Percentiles rank a stretch among this genome's conserved stretches.
These are phyloP conservation scores for Bjerkandera adusta DNA, from an alignment of 1,284 basidiomycete species.

Conservation along the genomic window DNA sequence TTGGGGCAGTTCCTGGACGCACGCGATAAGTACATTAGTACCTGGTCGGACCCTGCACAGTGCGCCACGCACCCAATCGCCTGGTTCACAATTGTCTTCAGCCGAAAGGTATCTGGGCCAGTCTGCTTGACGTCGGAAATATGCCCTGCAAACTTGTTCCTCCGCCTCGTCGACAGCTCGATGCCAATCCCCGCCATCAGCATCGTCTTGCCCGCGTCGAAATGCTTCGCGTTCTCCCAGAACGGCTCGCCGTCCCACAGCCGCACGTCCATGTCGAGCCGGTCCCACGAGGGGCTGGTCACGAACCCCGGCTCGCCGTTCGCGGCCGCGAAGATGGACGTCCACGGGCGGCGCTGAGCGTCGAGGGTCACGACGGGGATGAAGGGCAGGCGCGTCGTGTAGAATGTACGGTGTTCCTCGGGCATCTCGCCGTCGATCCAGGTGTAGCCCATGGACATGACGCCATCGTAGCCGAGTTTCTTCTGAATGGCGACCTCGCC, in stretches of 20 bases:
- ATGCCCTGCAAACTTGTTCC: constrained; percentile 62
- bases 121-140: constrained; percentile 32
- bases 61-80: constrained; percentile 47
- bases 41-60: background rate
- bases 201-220: constrained; percentile 26
- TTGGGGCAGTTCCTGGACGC: constrained; percentile 59
- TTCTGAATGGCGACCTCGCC: constrained; percentile 36
- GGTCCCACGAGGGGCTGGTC: constrained; percentile 36
- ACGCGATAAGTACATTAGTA: constrained; percentile 1
- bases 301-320: constrained; percentile 42
- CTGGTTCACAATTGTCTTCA: constrained; percentile 47
- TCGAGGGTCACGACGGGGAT: constrained; percentile 40
- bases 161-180: constrained; percentile 52
- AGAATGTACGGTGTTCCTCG: constrained; percentile 36
- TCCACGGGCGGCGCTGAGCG: constrained; percentile 35
- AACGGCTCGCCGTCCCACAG: constrained; percentile 61
- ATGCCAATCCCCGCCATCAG: constrained; percentile 60
- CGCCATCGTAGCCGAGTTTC: constrained; percentile 27
- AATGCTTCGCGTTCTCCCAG: constrained; percentile 33
- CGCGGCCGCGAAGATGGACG: constrained; percentile 33
- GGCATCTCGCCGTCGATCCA: constrained; percentile 31
- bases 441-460: constrained; percentile 29
- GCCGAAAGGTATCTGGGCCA: constrained; percentile 22
- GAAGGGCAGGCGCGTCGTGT: constrained; percentile 36
- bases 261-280: constrained; percentile 40